phyloP scores from a whole-genome alignment of 2,329 filamentous ascomycete species.

The Colletotrichum endophyticum region DNA sequence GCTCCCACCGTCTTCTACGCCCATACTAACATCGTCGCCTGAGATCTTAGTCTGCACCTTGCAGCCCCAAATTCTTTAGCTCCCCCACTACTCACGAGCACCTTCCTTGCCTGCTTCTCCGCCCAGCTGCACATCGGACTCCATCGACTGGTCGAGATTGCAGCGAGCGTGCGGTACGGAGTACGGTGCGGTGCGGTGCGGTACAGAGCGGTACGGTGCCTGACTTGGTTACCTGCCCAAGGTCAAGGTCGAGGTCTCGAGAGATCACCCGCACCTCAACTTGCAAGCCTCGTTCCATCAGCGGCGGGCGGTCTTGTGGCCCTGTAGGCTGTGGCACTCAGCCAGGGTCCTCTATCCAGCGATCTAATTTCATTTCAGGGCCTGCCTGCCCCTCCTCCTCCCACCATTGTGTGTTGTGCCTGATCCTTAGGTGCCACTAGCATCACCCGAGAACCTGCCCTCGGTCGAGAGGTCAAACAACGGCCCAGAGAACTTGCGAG shows the following conservation, averaged over 20 bases:
- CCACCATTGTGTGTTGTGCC: not conserved
- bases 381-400: constrained; percentile 16
- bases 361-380: constrained; percentile 21
- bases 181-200: too few relatives aligned
- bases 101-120: not conserved
- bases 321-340: constrained; percentile 2
- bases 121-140: not conserved
- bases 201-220: not conserved
- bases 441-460: constrained; percentile 5
- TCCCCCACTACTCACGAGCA: not conserved
- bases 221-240: not conserved
- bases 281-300: not conserved
- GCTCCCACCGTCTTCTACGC: not conserved
- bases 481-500: constrained; percentile 1
- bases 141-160: not conserved
- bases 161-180: not conserved
- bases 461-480: constrained; percentile 14
- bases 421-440: constrained; percentile 14
- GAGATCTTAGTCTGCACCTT: constrained; percentile 1
- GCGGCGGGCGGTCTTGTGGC: not conserved
- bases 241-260: not conserved
- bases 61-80: not conserved
- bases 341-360: constrained; percentile 17
- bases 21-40: constrained; percentile 3
- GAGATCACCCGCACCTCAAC: not conserved